Evolutionary conservation across 2,329 filamentous ascomycete genomes (phyloP).

Genomic region (Cercospora nicotianae): DNA sequence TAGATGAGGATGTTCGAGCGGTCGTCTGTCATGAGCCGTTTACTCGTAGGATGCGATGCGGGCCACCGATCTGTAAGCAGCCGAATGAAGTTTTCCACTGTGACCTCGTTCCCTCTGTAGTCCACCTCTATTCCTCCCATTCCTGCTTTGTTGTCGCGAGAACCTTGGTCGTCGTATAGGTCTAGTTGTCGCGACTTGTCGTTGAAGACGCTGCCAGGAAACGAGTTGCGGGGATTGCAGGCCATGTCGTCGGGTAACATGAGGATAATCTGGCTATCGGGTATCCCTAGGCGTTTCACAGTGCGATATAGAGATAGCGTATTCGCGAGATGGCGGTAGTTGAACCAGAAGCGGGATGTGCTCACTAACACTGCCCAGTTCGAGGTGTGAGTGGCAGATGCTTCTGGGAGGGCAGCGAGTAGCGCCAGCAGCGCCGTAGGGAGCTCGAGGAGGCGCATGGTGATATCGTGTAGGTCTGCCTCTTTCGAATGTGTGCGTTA

Average conservation of each 20-base stretch:
- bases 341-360: conserved; percentile 99
- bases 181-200: conserved; percentile 95
- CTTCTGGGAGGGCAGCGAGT: conserved; percentile 37
- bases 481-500: not conserved
- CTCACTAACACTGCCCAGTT: conserved; percentile 99
- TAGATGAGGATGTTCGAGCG: conserved; percentile 97
- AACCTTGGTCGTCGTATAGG: conserved; percentile 74
- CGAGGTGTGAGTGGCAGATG: conserved; percentile 78
- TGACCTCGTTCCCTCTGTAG: conserved; percentile 97
- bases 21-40: conserved; percentile 89
- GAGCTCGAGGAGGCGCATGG: conserved; percentile 32
- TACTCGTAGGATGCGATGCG: conserved; percentile 91
- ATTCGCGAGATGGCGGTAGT: conserved; percentile 97
- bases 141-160: conserved; percentile 28
- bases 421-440: conserved; percentile 33
- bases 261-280: conserved; percentile 97
- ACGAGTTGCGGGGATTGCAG: conserved; percentile 97
- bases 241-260: conserved; percentile 99
- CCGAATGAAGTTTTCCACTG: conserved; percentile 97
- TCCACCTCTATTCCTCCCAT: conserved; percentile 79
- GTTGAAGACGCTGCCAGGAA: conserved; percentile 96
- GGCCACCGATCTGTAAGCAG: conserved; percentile 91
- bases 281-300: conserved; percentile 95
- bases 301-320: conserved; percentile 96
- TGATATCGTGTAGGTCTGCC: not conserved